Evolutionary conservation across 192 early-diverging fungal genomes (phyloP), one percentile per base, ranked within the genome.

Genomic region (Linderina pennispora): DNA sequence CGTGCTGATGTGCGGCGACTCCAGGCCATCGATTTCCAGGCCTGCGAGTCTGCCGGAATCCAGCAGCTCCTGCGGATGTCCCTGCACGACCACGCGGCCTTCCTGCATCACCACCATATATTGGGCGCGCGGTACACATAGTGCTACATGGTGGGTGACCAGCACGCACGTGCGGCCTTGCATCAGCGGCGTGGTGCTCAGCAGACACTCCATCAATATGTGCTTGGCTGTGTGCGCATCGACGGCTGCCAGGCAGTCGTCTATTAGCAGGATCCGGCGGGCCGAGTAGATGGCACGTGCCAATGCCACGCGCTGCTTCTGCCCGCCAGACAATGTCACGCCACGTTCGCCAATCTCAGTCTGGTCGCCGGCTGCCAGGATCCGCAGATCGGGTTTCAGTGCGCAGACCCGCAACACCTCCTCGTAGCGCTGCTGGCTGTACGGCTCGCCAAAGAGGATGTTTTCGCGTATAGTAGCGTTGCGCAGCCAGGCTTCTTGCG

Each of bases 151-250:
- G 55, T 96, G 94, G 1, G 91, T 90, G 9, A 92, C 94, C 39
- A 98, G 70, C 23, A 98, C 59, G 7, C 83, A 55, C 1, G 94
- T 98, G 14, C 90, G 76, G 15, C 77, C 72, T 5, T 46, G 53
- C 76, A 98, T 74, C 40, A 91, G 57, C 11, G 77, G 78, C 19
- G 56, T 33, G 24, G 20, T 22, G 20, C 80, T 79, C 15, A 78
- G 66, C 53, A 97, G 45, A 39, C 88, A 90, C 23, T 88, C 58
- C 13, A 86, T 65, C 55, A 87, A 82, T 23, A 98, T 65, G 47
- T 88, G 85, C 40, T 81, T 79, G n/a, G 89, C 91, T 0, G 93
- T 97, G 33, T 92, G 93, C 11, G 90, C 80, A 56, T 98, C 95
- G 3, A 96, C 93, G 24, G 95, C 95, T 23, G 86, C 88, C 32